Evolutionary conservation across 2,329 filamentous ascomycete species (phyloP).

Genomic region (Huntiella bhutanensis): DNA sequence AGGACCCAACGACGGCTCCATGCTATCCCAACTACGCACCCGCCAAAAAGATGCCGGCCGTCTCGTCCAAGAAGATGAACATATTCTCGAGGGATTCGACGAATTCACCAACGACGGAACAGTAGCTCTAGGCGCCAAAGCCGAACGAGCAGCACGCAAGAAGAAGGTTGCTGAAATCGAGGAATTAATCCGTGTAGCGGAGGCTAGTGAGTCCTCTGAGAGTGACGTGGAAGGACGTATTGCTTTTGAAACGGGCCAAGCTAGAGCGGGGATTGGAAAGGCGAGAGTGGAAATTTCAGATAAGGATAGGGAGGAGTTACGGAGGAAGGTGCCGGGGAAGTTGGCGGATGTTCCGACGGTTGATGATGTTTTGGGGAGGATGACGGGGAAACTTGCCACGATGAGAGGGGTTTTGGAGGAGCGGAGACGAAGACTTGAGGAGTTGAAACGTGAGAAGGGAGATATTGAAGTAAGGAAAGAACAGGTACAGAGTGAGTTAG

Average conservation of each 20-base stretch:
- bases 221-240: slow-evolving; percentile 57
- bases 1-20: slow-evolving; percentile 21
- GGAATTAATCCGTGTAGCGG: slow-evolving; percentile 62
- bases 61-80: slow-evolving; percentile 70
- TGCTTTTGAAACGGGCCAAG: slow-evolving; percentile 77
- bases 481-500: slow-evolving; percentile 63
- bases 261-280: slow-evolving; percentile 68
- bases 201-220: slow-evolving; percentile 42
- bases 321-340: slow-evolving; percentile 4
- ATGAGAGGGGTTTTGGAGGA: slow-evolving; percentile 45
- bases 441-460: slow-evolving; percentile 46
- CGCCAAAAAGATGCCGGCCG: slow-evolving; percentile 49
- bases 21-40: slow-evolving; percentile 2
- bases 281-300: slow-evolving; percentile 27
- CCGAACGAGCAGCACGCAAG: slow-evolving; percentile 50
- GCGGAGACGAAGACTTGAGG: slow-evolving; percentile 44
- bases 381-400: slow-evolving; percentile 40
- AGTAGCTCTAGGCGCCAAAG: slow-evolving; percentile 58
- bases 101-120: slow-evolving; percentile 74
- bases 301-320: slow-evolving; percentile 15
- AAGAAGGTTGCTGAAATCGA: slow-evolving; percentile 61
- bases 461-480: slow-evolving; percentile 50
- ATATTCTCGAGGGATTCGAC: slow-evolving; percentile 84
- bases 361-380: slow-evolving; percentile 41
- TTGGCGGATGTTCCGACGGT: slow-evolving; percentile 50